These are phyloP conservation scores for Pluteus cervinus DNA, from an alignment of 768 basidiomycete species.

Conservation along the genomic window DNA sequence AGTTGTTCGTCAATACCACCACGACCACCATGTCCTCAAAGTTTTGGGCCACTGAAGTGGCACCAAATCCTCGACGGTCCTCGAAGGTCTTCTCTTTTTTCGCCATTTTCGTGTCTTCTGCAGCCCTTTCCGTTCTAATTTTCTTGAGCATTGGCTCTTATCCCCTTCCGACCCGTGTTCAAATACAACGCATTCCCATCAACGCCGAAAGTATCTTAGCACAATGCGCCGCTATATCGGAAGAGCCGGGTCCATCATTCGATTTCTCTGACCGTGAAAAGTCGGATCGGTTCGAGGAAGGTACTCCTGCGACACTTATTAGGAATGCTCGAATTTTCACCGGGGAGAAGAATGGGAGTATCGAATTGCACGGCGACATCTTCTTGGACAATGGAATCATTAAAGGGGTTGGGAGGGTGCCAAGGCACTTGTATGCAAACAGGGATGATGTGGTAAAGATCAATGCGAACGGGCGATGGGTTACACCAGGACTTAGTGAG, in stretches of 20 bases:
- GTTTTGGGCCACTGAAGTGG: too few relatives aligned
- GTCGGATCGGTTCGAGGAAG: slow-evolving; percentile 64
- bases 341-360: slow-evolving; percentile 48
- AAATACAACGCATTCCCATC: slow-evolving; percentile 12
- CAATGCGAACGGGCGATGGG: slow-evolving; percentile 60
- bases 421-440: slow-evolving; percentile 27
- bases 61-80: too few relatives aligned
- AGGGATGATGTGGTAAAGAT: slow-evolving; percentile 43
- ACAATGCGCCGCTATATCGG: slow-evolving; percentile 49
- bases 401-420: slow-evolving; percentile 50
- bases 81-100: slow-evolving; percentile 11
- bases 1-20: too few relatives aligned
- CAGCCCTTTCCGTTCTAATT: slow-evolving; percentile 5
- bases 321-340: slow-evolving; percentile 67
- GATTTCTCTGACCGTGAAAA: slow-evolving; percentile 34
- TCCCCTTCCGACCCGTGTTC: not conserved
- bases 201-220: slow-evolving; percentile 27
- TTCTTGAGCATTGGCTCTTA: slow-evolving; percentile 4
- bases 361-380: slow-evolving; percentile 56
- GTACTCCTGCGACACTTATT: slow-evolving; percentile 62
- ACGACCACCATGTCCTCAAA: too few relatives aligned
- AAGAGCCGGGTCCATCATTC: slow-evolving; percentile 33
- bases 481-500: slow-evolving; percentile 61
- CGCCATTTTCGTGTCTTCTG: slow-evolving; percentile 10
- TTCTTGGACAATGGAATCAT: slow-evolving; percentile 64